These are phyloP conservation scores for Paramecium sexaurelia DNA, from an alignment of 73 alveolate species.

Conservation along the genomic window DNA sequence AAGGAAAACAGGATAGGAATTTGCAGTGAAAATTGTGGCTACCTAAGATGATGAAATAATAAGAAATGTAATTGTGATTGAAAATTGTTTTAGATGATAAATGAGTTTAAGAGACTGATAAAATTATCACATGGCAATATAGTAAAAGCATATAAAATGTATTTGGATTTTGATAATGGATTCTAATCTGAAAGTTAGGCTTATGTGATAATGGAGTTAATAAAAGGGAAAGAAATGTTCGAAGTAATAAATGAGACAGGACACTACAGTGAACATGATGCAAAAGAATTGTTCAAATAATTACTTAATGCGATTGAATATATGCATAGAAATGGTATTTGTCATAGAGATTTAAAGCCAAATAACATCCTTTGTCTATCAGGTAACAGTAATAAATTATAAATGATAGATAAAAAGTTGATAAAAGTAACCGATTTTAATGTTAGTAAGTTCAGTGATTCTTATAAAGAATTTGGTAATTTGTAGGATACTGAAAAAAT, in stretches of 20 bases:
- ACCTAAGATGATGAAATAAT: conserved; percentile 68
- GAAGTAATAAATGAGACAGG: conserved; percentile 63
- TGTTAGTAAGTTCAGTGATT: conserved; percentile 63
- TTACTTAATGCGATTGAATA: conserved; percentile 57
- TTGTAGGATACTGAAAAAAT: conserved; percentile 54
- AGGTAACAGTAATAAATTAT: background rate
- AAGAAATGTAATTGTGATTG: background rate
- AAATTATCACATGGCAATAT: conserved; percentile 61
- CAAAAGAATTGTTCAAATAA: conserved; percentile 54
- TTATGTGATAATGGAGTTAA: conserved; percentile 57
- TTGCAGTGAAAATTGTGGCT: conserved; percentile 65
- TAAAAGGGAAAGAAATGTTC: conserved; percentile 66
- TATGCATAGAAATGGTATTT: conserved; percentile 61
- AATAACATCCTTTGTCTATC: conserved; percentile 50
- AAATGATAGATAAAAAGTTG: background rate
- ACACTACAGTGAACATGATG: conserved; percentile 61
- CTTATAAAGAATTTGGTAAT: conserved; percentile 55
- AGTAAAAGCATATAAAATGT: conserved; percentile 60
- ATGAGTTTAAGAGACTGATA: conserved; percentile 59
- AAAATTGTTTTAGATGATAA: conserved; percentile 8
- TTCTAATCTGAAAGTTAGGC: conserved; percentile 57
- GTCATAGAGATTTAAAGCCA: conserved; percentile 70
- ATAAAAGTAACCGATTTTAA: conserved; percentile 69
- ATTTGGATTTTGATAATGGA: conserved; percentile 51
- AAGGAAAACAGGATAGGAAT: background rate